Evolutionary conservation across 176 grass and related monocot species (phyloP), one percentile per base, ranked within the genome.

Genomic region (Elaeis guineensis): DNA sequence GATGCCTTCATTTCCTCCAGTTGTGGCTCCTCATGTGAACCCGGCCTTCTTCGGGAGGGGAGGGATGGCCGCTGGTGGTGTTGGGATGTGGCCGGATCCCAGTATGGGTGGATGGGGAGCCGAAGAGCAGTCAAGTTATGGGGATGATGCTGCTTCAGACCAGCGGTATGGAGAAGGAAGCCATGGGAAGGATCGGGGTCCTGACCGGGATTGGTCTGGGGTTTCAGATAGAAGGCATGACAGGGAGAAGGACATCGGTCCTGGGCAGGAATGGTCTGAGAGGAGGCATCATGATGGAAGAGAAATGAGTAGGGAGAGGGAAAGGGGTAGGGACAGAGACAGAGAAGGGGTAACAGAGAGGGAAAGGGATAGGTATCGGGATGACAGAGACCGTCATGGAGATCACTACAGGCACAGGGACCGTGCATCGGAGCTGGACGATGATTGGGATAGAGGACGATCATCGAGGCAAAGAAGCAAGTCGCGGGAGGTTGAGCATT

Each of bases 61-160:
- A 0, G 85, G n/a, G n/a, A n/a, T n/a, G n/a, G n/a, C n/a, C 17
- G 71, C 73, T 28, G 89, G 65, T 17, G 75, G 72, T 5, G 66
- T 77, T 63, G 86, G 82, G 15, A 95, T 95, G 89, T 95, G 89
- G 85, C 71, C 81, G 3, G 89, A 95, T 17, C 85, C 85, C 2
- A 85, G 25, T 61, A 89, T 95, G 81, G 81, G 81, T 11, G 72
- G 78, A 18, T 89, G 89, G 85, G 89, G 78, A 51, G 84, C 78
- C 25, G 89, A 85, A 69, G 85, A 89, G 35, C 89, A 95, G 49
- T 79, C 81, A 28, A 95, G 75, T 73, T 95, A 95, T 55, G 85
- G 89, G 20, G 89, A 85, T 67, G 89, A 89, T 75, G 81, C 81
- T 17, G 89, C 75, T 14, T 95, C 85, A 60, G 85, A 89, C 51